A percentile compares a stretch with the other conserved stretches of the same genome.
Conservation (phyloP, 108 stramenopile genomes). For the Pseudonitzschia pungens region DNA sequence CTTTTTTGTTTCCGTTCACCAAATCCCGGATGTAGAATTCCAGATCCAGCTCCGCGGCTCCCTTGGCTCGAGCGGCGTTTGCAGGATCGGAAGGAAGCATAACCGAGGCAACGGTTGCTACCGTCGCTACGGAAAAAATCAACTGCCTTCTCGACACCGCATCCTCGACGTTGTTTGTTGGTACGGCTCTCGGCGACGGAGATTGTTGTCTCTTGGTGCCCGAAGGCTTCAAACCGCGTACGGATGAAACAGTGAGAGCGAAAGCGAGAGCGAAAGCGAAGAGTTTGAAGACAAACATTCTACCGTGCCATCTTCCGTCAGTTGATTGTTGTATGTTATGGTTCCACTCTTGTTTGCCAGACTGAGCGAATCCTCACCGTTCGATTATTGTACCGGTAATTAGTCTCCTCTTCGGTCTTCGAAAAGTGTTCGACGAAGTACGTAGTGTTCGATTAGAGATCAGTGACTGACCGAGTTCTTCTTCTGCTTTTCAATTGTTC, state of each 20-base stretch:
- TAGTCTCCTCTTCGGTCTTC: too few species aligned
- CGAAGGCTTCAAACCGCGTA: neutral
- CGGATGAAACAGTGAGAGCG: neutral
- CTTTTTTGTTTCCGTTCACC: conserved; percentile 64
- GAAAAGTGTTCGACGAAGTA: too few species aligned
- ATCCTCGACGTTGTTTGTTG: neutral
- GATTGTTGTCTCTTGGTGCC: neutral
- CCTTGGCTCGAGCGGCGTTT: conserved; percentile 54
- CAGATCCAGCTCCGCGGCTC: conserved; percentile 83
- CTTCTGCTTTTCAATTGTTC: too few species aligned
- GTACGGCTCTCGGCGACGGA: neutral
- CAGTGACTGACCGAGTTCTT: too few species aligned
- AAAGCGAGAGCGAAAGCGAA: neutral
- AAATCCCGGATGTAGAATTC: conserved; percentile 84
- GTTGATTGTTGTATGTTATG: too few species aligned
- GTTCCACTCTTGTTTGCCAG: too few species aligned
- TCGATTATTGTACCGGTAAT: neutral
- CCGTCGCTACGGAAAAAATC: neutral
- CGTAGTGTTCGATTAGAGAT: too few species aligned
- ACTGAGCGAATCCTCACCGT: too few species aligned
- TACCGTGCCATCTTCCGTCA: neutral
- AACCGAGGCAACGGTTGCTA: neutral
- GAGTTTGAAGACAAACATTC: neutral
- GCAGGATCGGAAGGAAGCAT: conserved; percentile 11
- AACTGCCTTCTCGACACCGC: conserved; percentile 2